Conservation (phyloP, 1,284 basidiomycete species). For the Neonothopanus nambi region DNA sequence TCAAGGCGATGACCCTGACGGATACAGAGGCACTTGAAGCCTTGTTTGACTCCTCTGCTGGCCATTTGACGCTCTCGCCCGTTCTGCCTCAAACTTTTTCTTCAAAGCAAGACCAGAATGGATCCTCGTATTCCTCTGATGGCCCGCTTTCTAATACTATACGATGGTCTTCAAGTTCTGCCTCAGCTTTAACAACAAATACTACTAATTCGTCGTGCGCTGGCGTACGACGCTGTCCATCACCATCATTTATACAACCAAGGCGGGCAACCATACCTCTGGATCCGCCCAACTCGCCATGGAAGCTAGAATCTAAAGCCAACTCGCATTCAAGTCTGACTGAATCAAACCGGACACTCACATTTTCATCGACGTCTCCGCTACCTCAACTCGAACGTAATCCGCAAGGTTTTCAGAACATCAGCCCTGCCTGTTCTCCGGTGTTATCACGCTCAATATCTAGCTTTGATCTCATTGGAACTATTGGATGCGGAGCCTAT, state of each 20-base stretch:
- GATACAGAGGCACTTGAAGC: constrained; percentile 10
- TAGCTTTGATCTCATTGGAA: constrained; percentile 19
- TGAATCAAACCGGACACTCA: too few species aligned
- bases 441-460: constrained; percentile 11
- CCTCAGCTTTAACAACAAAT: too few species aligned
- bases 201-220: too few species aligned
- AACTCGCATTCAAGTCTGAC: constrained; percentile 1
- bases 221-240: too few species aligned
- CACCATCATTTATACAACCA: too few species aligned
- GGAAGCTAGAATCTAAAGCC: background rate
- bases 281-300: background rate
- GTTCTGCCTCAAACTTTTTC: background rate
- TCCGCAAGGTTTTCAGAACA: background rate
- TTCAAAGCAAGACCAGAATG: background rate
- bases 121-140: background rate
- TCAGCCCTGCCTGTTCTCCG: background rate
- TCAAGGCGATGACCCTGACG: background rate
- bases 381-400: background rate
- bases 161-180: too few species aligned
- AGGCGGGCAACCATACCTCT: too few species aligned
- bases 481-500: constrained; percentile 25
- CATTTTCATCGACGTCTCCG: background rate
- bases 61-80: constrained; percentile 1
- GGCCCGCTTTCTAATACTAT: too few species aligned
- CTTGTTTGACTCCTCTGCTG: constrained; percentile 2